Base-by-base conservation (phyloP, 345 rosid genomes). In the Eucalyptus paniculata region DNA sequence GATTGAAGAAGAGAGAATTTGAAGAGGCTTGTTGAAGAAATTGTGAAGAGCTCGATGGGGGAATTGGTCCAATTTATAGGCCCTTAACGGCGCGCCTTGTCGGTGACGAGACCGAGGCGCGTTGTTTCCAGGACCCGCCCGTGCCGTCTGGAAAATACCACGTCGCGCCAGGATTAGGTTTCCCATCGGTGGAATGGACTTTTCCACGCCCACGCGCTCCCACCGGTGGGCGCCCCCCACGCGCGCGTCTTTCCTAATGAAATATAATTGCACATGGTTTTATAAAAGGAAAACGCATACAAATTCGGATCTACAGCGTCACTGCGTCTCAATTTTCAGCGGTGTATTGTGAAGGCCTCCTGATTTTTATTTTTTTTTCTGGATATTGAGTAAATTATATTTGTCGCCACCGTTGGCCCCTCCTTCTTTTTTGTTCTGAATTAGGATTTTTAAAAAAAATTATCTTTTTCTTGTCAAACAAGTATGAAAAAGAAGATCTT, bases 251-350 rank as follows among this genome's bases (percentile, higher is more conserved):
- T 18, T 32, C 11, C 42, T 9, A 69, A 34, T 34, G 0, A 34
- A 34, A 69, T 2, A 18, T 69, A 9, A 18, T 69, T 32, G 0
- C 42, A 0, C 44, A 69, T n/a, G 17, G 2, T n/a, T n/a, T n/a
- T n/a, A 32, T 8, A 65, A 26, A 58, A 58, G 6, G 4, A 58
- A 58, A 58, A 58, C 15, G n/a, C 6, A 60, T 12, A 12, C 67
- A 28, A 60, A 60, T 26, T 60, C 16, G n/a, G 15, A 58, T 24
- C 24, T 4, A 23, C 13, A 56, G 13, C 62, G 24, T 53, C 2
- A 56, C 62, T 24, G 30, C 13, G 26, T 4, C 11, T 58, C n/a
- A 12, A 26, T 58, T 24, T 51, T 51, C 56, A 51, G 23, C 23
- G 56, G 30, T 0, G 14, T 5, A 58, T 58, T 51, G 54, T 6